Evolutionary conservation across 306 rosid species (phyloP).

Genomic region (Vachellia pachyceras): DNA sequence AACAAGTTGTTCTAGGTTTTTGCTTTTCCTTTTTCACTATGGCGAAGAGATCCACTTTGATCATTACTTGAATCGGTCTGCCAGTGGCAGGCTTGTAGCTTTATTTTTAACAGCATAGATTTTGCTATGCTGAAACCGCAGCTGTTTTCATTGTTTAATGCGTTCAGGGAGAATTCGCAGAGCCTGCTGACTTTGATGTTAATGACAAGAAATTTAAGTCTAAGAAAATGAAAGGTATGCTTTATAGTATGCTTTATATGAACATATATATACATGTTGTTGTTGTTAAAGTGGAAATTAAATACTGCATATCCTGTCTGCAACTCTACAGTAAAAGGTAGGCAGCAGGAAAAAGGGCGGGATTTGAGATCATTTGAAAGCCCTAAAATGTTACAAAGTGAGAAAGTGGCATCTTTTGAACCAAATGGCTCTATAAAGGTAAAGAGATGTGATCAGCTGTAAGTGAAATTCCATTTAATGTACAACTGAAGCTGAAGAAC

Average conservation of each 20-base stretch:
- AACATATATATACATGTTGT: not conserved
- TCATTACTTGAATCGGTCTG: not conserved
- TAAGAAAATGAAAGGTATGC: constrained; percentile 38
- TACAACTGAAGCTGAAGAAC: constrained; percentile 16
- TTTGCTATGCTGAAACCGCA: not conserved
- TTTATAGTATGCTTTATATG: constrained; percentile 28
- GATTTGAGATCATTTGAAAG: constrained; percentile 45
- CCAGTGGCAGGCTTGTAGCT: constrained; percentile 9
- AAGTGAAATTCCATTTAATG: constrained; percentile 29
- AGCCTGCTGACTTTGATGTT: constrained; percentile 53
- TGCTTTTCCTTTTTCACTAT: not conserved
- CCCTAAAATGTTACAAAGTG: constrained; percentile 40
- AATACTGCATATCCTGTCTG: constrained; percentile 27
- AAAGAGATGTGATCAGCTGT: constrained; percentile 32
- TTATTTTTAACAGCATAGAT: not conserved
- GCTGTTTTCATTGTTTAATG: constrained; percentile 16
- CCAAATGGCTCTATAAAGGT: constrained; percentile 63
- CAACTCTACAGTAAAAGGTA: constrained; percentile 45
- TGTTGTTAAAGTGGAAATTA: not conserved
- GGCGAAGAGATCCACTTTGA: not conserved
- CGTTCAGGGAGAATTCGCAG: constrained; percentile 76
- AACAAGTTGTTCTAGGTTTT: not conserved
- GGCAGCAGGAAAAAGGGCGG: constrained; percentile 41
- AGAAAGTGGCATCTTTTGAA: constrained; percentile 44
- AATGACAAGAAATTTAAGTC: constrained; percentile 58